phyloP scores from a whole-genome alignment of 2,329 filamentous ascomycete species.

The Penicillium italicum region DNA sequence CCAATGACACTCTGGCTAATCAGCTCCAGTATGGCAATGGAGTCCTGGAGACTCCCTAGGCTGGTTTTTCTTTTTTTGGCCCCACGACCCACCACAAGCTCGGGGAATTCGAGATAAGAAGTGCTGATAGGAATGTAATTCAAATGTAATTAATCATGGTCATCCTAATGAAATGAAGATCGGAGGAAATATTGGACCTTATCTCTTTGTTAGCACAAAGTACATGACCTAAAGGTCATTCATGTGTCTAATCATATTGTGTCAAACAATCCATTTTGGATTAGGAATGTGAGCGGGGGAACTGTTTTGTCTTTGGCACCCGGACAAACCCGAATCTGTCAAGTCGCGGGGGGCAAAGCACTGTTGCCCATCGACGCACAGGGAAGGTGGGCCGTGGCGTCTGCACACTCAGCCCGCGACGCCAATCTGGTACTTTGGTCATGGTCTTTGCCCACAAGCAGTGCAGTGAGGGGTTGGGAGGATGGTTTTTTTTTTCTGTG shows the following conservation, averaged over 20 bases:
- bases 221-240: background rate
- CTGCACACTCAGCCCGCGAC: conserved; percentile 4
- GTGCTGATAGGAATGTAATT: conserved; percentile 28
- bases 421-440: conserved; percentile 8
- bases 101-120: conserved; percentile 19
- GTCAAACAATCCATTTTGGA: background rate
- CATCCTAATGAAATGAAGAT: conserved; percentile 15
- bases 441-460: background rate
- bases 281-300: background rate
- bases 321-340: conserved; percentile 4
- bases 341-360: background rate
- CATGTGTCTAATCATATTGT: conserved; percentile 1
- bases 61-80: background rate
- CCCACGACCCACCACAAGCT: conserved; percentile 14
- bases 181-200: conserved; percentile 13
- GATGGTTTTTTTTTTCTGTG: conserved; percentile 12
- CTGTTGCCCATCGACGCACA: background rate
- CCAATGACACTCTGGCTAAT: background rate
- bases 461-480: background rate
- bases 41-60: background rate
- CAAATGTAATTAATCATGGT: conserved; percentile 27
- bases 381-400: conserved; percentile 10
- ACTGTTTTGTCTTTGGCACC: conserved; percentile 2
- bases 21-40: background rate
- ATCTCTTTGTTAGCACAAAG: conserved; percentile 6